Evolutionary conservation across 2,329 filamentous ascomycete species (phyloP).

Genomic region (Chrysoporthe puriensis): DNA sequence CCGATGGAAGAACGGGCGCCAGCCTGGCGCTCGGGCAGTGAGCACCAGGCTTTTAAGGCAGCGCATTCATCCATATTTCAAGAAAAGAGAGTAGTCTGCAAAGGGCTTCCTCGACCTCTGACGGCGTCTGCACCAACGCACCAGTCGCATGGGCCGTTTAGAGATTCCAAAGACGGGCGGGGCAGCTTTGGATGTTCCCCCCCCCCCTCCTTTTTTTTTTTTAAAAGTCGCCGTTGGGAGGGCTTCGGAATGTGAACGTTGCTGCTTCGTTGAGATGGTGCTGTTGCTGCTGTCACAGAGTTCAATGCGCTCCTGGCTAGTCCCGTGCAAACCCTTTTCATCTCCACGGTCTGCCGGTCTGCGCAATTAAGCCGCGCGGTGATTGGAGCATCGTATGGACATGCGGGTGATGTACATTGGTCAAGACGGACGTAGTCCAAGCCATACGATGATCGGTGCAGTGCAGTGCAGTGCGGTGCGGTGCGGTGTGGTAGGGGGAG

Average conservation of each 20-base stretch:
- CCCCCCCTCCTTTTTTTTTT: not conserved
- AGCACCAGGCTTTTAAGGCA: conserved; percentile 15
- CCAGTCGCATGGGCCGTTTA: not conserved
- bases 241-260: not conserved
- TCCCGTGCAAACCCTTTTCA: conserved; percentile 14
- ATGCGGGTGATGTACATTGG: conserved; percentile 28
- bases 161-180: not conserved
- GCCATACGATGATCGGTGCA: conserved; percentile 21
- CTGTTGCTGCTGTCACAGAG: conserved; percentile 8
- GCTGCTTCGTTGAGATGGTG: conserved; percentile 8
- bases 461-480: conserved; percentile 22
- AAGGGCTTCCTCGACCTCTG: conserved; percentile 4
- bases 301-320: conserved; percentile 1
- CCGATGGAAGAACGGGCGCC: conserved; percentile 11
- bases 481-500: conserved; percentile 9
- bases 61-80: conserved; percentile 24
- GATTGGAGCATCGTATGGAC: conserved; percentile 6
- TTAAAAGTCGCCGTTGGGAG: not conserved
- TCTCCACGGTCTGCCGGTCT: conserved; percentile 7
- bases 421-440: conserved; percentile 16
- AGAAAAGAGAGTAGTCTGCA: conserved; percentile 5
- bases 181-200: not conserved
- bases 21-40: conserved; percentile 19
- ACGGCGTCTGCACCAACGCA: not conserved
- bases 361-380: conserved; percentile 24